Base-by-base conservation (phyloP, 139 green algal genomes). In the Tetraselmis striata region DNA sequence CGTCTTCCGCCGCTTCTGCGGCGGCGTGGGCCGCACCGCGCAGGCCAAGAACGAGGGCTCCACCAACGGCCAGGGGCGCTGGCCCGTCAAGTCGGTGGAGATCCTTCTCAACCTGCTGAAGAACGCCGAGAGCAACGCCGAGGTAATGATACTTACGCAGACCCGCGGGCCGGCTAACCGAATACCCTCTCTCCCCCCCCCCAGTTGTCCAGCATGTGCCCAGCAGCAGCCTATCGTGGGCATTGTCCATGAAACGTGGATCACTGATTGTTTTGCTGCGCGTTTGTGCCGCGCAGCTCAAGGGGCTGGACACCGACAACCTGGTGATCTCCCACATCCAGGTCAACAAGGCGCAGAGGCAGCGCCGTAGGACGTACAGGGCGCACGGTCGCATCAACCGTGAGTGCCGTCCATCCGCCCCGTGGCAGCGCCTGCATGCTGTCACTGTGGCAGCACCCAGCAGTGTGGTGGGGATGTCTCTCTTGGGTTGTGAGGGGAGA, bases 61-160 rank as follows among this genome's bases (percentile, higher is more conserved):
- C 80, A 90, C 84, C 74, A 97, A 93, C 81, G 92, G 93, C 32
- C 94, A 98, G 92, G 97, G 93, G 67, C 94, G 97, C 59, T 99
- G 97, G 97, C 97, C 97, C 77, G 93, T 94, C 79, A 99, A 99
- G 95, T 95, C 87, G 23, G 87, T 80, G 77, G 89, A 98, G 90
- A 96, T 98, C 88, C 87, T 99, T 79, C 92, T 99, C 30, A 92
- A 91, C 79, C 91, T 99, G 81, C 90, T 99, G n/a, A 98, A 96
- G 88, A 99, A 99, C 82, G 97, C 97, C 24, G 96, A 98, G 92
- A 94, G 89, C 88, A 99, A 99, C 85, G 97, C 97, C 45, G 97
- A 99, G 92, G 93, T 95, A 67, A n/a, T n/a, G n/a, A n/a, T n/a
- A n/a, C n/a, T n/a, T n/a, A n/a, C n/a, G n/a, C n/a, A n/a, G n/a